Base-by-base conservation (phyloP, 441 rosid genomes). In the Corymbia citriodora region DNA sequence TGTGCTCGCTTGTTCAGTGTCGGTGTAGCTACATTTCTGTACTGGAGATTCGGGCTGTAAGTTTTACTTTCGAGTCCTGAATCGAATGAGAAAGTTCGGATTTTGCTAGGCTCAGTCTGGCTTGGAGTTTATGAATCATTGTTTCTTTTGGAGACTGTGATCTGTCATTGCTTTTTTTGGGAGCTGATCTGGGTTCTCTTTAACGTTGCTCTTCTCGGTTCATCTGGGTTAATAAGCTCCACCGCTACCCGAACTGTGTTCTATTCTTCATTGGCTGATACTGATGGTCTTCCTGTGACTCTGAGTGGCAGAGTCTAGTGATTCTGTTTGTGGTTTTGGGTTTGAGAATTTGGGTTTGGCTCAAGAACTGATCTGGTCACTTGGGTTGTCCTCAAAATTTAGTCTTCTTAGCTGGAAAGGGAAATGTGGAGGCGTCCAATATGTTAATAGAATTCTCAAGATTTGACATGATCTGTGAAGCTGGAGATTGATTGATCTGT, bases 331-430 rank as follows among this genome's bases (percentile, higher is more conserved):
- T 87, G 40, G 88, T 87, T 40, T 87, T 87, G 25, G 25, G 25
- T 59, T 52, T 23, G 52, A 7, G 87, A 55, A 48, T 18, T 36
- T 91, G 92, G 92, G 90, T 91, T 87, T 55, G 31, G 90, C 82
- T 87, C 55, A 85, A 52, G 70, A 86, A 54, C n/a, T 65, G 89
- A 68, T 89, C 19, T 89, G 1, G 65, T 19, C 27, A 25, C 82
- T 74, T 90, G 48, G 91, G 85, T 27, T 88, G n/a, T 87, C 79
- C 63, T 70, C 81, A 88, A 70, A 90, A 57, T 74, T 49, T 8
- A 27, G 55, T 61, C 29, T 25, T 89, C 52, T 49, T 59, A 33
- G 87, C 49, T 36, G 53, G 86, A 40, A 68, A 45, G 8, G 68
- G 59, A 48, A 72, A 72, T 74, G 55, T 52, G 87, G 87, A 55